Evolutionary conservation across 331 rosid genomes (phyloP).

Genomic region (Phaseolus coccineus): DNA sequence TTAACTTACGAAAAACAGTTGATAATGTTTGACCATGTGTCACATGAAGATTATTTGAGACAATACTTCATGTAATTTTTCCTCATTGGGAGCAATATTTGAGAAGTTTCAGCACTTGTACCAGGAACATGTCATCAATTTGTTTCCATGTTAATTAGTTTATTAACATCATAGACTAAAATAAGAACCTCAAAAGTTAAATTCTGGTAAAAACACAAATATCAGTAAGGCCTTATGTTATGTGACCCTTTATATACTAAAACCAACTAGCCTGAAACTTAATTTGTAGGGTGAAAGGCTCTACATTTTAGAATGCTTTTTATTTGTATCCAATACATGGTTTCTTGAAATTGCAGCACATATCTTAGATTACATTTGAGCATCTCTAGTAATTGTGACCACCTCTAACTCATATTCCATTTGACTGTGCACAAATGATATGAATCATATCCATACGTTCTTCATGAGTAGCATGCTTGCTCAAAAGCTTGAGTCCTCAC

Average conservation of each 20-base stretch:
- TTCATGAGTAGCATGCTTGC: constrained; percentile 25
- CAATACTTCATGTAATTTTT: too few species aligned
- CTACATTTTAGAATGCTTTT: constrained; percentile 26
- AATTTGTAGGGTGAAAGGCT: constrained; percentile 16
- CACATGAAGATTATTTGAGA: too few species aligned
- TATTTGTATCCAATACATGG: constrained; percentile 27
- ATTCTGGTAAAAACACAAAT: constrained; percentile 3
- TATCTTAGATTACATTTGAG: constrained; percentile 49
- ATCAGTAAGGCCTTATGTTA: too few species aligned
- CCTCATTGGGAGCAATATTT: too few species aligned
- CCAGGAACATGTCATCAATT: not conserved
- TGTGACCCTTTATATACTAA: not conserved
- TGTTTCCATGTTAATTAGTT: constrained; percentile 23
- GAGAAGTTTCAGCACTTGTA: too few species aligned
- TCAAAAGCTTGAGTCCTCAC: constrained; percentile 61
- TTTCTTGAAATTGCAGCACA: constrained; percentile 30
- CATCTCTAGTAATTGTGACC: constrained; percentile 40
- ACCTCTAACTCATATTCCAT: constrained; percentile 37
- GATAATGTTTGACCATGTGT: not conserved
- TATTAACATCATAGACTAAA: not conserved
- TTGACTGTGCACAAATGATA: constrained; percentile 43
- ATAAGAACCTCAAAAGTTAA: constrained; percentile 3
- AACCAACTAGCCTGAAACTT: constrained; percentile 1
- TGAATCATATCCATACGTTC: not conserved
- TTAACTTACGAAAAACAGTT: not conserved